These are phyloP conservation scores for Cryomyces minteri DNA, from an alignment of 495 filamentous ascomycete genomes.

Conservation along the genomic window DNA sequence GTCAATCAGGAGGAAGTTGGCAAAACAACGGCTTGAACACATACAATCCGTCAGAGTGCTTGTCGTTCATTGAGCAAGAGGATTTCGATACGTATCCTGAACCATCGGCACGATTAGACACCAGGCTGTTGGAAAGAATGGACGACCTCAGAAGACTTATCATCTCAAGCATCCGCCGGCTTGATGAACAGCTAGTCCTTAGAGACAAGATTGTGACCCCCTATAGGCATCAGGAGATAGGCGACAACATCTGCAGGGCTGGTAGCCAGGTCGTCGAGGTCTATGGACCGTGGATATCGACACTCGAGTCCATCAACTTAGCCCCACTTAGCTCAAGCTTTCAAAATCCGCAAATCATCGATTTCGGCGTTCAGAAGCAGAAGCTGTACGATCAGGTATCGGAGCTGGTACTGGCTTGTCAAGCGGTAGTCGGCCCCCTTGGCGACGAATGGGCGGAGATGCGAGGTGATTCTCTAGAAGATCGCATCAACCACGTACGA, in stretches of 20 bases:
- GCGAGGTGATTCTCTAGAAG: slow-evolving; percentile 82
- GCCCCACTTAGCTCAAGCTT: slow-evolving; percentile 51
- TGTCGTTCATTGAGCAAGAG: slow-evolving; percentile 69
- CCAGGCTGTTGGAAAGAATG: slow-evolving; percentile 57
- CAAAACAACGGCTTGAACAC: slow-evolving; percentile 68
- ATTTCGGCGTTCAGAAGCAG: slow-evolving; percentile 83
- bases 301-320: slow-evolving; percentile 77
- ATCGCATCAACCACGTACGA: slow-evolving; percentile 61
- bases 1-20: slow-evolving; percentile 72
- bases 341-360: slow-evolving; percentile 68
- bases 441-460: slow-evolving; percentile 90
- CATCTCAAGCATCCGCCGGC: slow-evolving; percentile 57
- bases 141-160: slow-evolving; percentile 71
- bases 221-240: slow-evolving; percentile 49
- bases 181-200: slow-evolving; percentile 67
- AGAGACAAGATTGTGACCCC: slow-evolving; percentile 60
- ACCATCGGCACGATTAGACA: slow-evolving; percentile 53
- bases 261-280: slow-evolving; percentile 64
- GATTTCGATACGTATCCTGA: slow-evolving; percentile 49
- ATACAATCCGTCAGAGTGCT: slow-evolving; percentile 47
- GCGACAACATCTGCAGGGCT: slow-evolving; percentile 54
- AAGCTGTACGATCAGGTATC: slow-evolving; percentile 80
- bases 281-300: slow-evolving; percentile 72
- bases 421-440: slow-evolving; percentile 71
- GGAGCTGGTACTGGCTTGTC: slow-evolving; percentile 71